Evolutionary conservation across 805 yeast species (phyloP).

Genomic region (Sugiyamaella boreocaroliniensis): DNA sequence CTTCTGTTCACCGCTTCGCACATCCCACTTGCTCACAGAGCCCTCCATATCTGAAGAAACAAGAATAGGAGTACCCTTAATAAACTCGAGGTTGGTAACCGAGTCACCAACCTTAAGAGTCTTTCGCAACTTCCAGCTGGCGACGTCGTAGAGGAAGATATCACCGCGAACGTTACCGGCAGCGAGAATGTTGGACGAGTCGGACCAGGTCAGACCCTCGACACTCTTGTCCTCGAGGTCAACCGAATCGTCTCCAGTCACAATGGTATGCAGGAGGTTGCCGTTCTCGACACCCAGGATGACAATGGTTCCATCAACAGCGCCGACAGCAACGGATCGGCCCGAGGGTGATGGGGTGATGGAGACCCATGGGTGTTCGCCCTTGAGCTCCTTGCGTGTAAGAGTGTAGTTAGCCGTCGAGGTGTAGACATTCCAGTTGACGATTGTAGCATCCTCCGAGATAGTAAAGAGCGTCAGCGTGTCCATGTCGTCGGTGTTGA

Average conservation of each 20-base stretch:
- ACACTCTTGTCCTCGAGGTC: constrained; percentile 49
- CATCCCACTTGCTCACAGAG: constrained; percentile 77
- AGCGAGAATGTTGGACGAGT: constrained; percentile 59
- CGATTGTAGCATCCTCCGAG: constrained; percentile 79
- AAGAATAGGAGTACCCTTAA: constrained; percentile 40
- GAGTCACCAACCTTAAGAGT: constrained; percentile 69
- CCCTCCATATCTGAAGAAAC: constrained; percentile 81
- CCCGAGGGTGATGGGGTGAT: constrained; percentile 45
- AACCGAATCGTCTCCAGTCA: constrained; percentile 45
- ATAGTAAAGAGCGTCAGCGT: constrained; percentile 61
- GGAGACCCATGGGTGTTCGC: constrained; percentile 87
- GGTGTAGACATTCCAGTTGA: constrained; percentile 86
- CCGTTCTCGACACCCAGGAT: constrained; percentile 76
- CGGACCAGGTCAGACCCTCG: constrained; percentile 81
- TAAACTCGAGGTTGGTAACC: constrained; percentile 69
- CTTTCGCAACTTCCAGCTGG: constrained; percentile 80
- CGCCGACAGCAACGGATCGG: constrained; percentile 66
- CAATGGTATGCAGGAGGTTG: constrained; percentile 52
- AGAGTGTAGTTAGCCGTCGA: constrained; percentile 52
- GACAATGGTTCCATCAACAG: constrained; percentile 79
- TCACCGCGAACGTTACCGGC: constrained; percentile 87
- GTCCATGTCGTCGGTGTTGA: constrained; percentile 52
- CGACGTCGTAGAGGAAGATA: constrained; percentile 72
- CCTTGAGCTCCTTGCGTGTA: constrained; percentile 51
- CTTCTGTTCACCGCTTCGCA: constrained; percentile 71